These are phyloP conservation scores for Westerdykella sp. DNA, from an alignment of 2,329 filamentous ascomycete genomes.

Conservation along the genomic window DNA sequence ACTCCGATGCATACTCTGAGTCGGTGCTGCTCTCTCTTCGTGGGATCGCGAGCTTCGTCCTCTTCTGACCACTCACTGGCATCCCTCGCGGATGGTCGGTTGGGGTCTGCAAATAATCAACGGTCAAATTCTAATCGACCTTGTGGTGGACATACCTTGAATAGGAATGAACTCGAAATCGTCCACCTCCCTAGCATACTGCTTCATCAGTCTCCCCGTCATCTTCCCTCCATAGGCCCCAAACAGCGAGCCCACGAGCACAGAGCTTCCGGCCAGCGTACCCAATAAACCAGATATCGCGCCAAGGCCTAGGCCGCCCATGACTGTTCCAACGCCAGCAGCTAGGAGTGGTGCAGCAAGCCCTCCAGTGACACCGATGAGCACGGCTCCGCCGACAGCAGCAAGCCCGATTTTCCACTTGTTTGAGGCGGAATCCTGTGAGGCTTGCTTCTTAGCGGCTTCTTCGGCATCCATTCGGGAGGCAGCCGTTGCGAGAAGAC, in stretches of 20 bases:
- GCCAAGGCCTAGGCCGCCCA: slow-evolving; percentile 68
- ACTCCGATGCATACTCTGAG: slow-evolving; percentile 74
- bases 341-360: slow-evolving; percentile 69
- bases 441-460: slow-evolving; percentile 63
- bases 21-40: slow-evolving; percentile 25
- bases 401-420: slow-evolving; percentile 80
- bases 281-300: slow-evolving; percentile 73
- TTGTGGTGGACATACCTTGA: slow-evolving; percentile 33
- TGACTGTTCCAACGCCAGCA: slow-evolving; percentile 70
- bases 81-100: slow-evolving; percentile 16
- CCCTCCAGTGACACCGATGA: slow-evolving; percentile 72
- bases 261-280: slow-evolving; percentile 67
- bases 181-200: slow-evolving; percentile 73
- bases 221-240: slow-evolving; percentile 81
- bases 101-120: slow-evolving; percentile 13
- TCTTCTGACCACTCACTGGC: slow-evolving; percentile 21
- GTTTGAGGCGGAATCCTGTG: slow-evolving; percentile 56
- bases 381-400: slow-evolving; percentile 75
- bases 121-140: not conserved
- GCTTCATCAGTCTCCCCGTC: slow-evolving; percentile 75
- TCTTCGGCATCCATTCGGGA: slow-evolving; percentile 65
- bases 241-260: slow-evolving; percentile 77
- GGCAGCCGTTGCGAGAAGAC: slow-evolving; percentile 61
- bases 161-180: slow-evolving; percentile 85
- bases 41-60: slow-evolving; percentile 19